Evolutionary conservation across 169 alveolate species (phyloP).

Genomic region (Plasmodium fragile): DNA sequence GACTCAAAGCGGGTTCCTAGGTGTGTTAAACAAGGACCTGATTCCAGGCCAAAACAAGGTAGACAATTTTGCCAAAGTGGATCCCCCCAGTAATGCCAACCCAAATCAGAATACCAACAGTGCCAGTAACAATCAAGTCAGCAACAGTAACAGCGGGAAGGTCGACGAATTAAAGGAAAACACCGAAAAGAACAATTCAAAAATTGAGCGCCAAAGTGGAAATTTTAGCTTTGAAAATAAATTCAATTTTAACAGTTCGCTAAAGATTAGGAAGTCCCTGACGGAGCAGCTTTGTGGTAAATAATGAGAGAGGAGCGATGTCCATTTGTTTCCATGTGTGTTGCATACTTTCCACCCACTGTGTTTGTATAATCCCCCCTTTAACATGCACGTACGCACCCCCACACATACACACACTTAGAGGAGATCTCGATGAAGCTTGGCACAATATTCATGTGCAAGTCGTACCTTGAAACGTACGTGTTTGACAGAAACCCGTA

Average conservation of each 20-base stretch:
- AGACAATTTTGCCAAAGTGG: neutral
- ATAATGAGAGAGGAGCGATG: neutral
- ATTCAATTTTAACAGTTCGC: slow-evolving; percentile 64
- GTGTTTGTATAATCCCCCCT: neutral
- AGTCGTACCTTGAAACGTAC: slow-evolving; percentile 74
- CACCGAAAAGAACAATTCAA: slow-evolving; percentile 13
- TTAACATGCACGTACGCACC: neutral
- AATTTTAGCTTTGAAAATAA: slow-evolving; percentile 55
- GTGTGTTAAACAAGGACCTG: neutral
- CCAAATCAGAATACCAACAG: neutral
- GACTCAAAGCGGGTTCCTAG: neutral
- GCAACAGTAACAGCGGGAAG: neutral
- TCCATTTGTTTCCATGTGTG: too few relatives aligned
- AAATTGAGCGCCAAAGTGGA: slow-evolving; percentile 42
- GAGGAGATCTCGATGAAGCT: slow-evolving; percentile 77
- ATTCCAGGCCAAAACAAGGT: neutral
- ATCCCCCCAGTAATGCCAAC: neutral
- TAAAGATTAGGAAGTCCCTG: slow-evolving; percentile 56
- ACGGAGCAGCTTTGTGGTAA: slow-evolving; percentile 77
- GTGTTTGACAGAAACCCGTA: slow-evolving; percentile 70
- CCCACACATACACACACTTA: neutral
- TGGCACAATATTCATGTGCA: slow-evolving; percentile 65
- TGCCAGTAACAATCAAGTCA: neutral
- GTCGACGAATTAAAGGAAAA: slow-evolving; percentile 16
- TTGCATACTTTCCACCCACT: too few relatives aligned